A percentile compares a stretch with the other conserved stretches of the same genome.
Conservation (phyloP, 2,329 filamentous ascomycete genomes). For the Calonectria pseudoturangicola region DNA sequence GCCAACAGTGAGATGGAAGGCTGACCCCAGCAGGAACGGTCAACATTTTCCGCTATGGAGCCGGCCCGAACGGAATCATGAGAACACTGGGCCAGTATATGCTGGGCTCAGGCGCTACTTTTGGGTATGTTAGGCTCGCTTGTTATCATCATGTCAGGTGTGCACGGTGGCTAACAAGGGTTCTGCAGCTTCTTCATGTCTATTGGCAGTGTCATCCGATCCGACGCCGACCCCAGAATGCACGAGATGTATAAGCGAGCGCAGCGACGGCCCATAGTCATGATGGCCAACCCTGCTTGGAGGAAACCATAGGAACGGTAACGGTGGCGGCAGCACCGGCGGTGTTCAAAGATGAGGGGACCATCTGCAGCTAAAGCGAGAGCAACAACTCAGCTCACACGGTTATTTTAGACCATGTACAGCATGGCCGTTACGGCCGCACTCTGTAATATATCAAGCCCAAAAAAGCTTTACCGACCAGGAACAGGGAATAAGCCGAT, state of each 20-base stretch:
- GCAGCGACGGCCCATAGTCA: constrained; percentile 83
- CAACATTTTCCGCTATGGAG: constrained; percentile 96
- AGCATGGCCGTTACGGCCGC: constrained; percentile 51
- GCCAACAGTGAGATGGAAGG: not conserved
- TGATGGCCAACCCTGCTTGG: constrained; percentile 63
- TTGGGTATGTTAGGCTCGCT: constrained; percentile 78
- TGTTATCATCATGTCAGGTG: constrained; percentile 27
- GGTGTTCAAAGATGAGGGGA: constrained; percentile 40
- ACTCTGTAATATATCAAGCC: constrained; percentile 55
- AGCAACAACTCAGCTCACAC: constrained; percentile 54
- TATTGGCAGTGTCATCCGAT: constrained; percentile 96
- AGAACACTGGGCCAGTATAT: constrained; percentile 97
- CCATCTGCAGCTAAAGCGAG: constrained; percentile 49
- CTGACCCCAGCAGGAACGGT: constrained; percentile 80
- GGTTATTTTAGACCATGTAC: constrained; percentile 51
- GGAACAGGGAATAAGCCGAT: constrained; percentile 43
- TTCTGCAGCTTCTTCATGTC: constrained; percentile 92
- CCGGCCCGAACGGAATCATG: constrained; percentile 94
- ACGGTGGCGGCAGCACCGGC: constrained; percentile 20
- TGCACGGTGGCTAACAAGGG: constrained; percentile 46
- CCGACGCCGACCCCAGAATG: constrained; percentile 86
- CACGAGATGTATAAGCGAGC: constrained; percentile 85
- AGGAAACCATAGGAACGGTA: constrained; percentile 53
- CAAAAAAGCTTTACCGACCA: constrained; percentile 47
- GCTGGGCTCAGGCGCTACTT: constrained; percentile 94